Evolutionary conservation across 257 asterid genomes (phyloP), one percentile per base, ranked within the genome.

Genomic region (Solanum chiquidenum): DNA sequence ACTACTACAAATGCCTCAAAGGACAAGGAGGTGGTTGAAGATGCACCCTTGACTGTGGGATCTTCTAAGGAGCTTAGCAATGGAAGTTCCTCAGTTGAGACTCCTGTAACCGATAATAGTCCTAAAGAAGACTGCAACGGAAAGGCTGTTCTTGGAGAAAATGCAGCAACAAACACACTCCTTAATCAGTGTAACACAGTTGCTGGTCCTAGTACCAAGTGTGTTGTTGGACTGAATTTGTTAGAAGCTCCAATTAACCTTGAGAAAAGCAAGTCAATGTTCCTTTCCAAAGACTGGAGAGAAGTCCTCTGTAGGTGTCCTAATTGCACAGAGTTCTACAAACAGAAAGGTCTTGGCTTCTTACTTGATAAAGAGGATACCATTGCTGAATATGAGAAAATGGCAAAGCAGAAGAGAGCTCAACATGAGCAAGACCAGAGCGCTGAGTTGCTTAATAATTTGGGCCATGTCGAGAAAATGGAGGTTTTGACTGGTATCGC

Each of bases 331-430:
- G 94, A 92, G 16, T 88, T 93, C 68, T 97, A 95, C 88, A 87
- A 91, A 38, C 92, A 91, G 91, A 95, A 88, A 93, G 93, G 91
- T 83, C 88, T 97, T 20, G 84, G 89, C 71, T 96, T 92, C 95
- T 90, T 97, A 93, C 93, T 93, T 13, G 99, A 97, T 86, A 91
- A 83, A 90, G 99, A 97, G 87, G 99, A 97, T 87, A 92, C 99
- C 4, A 96, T 97, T 83, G 98, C 95, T 9, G 98, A 97, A 91
- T 97, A 97, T n/a, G 99, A 97, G 91, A 89, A 90, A 79, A 90
- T 92, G 91, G 98, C 95, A 46, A 95, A 94, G 89, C 95, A 90
- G 93, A 94, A 92, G 90, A 91, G 98, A 92, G 93, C 96, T 87
- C 93, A 96, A 90, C 89, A 92, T 89, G 93, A 94, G 94, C 91